Evolutionary conservation across 2,329 filamentous ascomycete species (phyloP), one percentile per base, ranked within the genome.

Genomic region (Uncinocarpus reesii): DNA sequence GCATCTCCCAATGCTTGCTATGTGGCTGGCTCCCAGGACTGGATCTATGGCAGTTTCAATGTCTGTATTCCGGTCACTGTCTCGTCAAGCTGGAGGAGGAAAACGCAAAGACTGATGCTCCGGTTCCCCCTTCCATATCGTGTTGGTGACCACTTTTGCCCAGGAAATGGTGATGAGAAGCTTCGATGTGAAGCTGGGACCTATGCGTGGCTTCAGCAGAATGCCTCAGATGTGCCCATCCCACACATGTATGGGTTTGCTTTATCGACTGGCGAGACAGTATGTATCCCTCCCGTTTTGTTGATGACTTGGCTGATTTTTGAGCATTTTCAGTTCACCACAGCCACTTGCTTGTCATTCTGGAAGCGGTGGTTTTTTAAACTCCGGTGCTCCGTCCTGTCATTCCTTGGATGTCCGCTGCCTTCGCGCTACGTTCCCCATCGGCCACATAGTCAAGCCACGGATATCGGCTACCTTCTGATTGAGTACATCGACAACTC

Each of bases 181-280:
- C 18, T 53, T n/a, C 50, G 52, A 28, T 52, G 50, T 47, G 54
- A 56, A 26, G 52, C 42, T 24, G 54, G 41, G 7, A 50, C 54
- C 10, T 54, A 51, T 49, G 43, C 46, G 20, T 52, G 48, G 48
- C 37, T 54, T 1, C 42, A 50, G 11, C 37, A 44, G 23, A 52
- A 56, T 28, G 49, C 43, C 34, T 42, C 48, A 0, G 38, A 42
- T n/a, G 42, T 54, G 8, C 51, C 52, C 1, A 56, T 54, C 35
- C 53, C 53, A 13, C 44, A 21, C 7, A 28, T 56, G 2, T 52
- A 32, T 16, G 54, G 52, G 1, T 56, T 52, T 43, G 50, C 21
- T 3, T 57, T 67, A 50, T 51, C 55, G 13, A 58, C 52, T n/a
- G 59, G 55, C 4, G 23, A 54, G 29, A 53, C 40, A 18, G 51